Conservation (phyloP, 371 early-diverging fungal genomes). For the Rhizomucor pusillus region DNA sequence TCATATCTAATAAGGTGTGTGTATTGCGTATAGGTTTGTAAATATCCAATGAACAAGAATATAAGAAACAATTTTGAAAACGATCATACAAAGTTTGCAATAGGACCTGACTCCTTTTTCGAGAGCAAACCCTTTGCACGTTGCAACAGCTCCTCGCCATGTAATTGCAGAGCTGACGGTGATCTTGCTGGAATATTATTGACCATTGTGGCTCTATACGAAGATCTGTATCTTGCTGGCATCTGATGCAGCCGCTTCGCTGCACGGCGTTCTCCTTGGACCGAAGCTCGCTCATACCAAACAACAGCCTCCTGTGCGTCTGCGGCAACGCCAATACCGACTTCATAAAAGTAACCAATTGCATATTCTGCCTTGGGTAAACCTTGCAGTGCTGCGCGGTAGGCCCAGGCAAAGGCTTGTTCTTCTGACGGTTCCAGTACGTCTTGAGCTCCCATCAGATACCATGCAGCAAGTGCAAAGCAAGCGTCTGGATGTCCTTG, state of each 20-base stretch:
- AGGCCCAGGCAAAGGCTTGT: constrained; percentile 90
- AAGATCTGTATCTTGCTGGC: constrained; percentile 3
- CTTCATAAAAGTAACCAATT: constrained; percentile 91
- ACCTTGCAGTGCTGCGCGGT: constrained; percentile 66
- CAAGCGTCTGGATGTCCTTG: constrained; percentile 90
- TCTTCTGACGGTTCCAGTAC: constrained; percentile 74
- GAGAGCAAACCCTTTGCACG: not conserved
- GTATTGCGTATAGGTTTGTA: too few relatives aligned
- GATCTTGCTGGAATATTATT: not conserved
- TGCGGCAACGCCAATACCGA: constrained; percentile 75
- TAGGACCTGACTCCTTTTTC: not conserved
- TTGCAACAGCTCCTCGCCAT: not conserved
- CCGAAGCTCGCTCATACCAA: constrained; percentile 65
- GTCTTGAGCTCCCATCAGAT: constrained; percentile 85
- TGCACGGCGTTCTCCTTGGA: constrained; percentile 44
- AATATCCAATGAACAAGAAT: too few relatives aligned
- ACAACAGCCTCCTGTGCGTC: constrained; percentile 68
- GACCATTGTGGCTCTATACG: not conserved
- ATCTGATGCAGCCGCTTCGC: constrained; percentile 23
- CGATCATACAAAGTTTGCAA: constrained; percentile 2
- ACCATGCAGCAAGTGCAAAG: constrained; percentile 94
- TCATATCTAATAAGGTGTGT: too few relatives aligned
- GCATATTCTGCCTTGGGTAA: constrained; percentile 91
- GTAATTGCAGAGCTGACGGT: constrained; percentile 1
- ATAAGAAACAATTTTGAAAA: too few relatives aligned